Evolutionary conservation across 2,329 filamentous ascomycete genomes (phyloP), one percentile per base, ranked within the genome.

Genomic region (Coniochaeta hoffmannii): DNA sequence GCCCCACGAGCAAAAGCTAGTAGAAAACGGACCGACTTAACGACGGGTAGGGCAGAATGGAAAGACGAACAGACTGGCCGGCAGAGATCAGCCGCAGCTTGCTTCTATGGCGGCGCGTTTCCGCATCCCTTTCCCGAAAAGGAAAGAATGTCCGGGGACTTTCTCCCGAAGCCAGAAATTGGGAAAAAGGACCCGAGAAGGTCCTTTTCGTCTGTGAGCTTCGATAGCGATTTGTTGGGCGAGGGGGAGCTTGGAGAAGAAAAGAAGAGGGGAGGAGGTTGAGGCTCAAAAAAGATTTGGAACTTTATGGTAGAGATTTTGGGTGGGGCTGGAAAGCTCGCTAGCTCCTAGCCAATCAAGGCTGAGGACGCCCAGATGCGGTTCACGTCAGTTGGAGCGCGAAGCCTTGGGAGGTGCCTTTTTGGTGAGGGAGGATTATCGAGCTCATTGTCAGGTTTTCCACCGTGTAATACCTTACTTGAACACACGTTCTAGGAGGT

Each of bases 31-130:
- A 66, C 62, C 67, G 65, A 66, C 58, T 64, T 64, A 60, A 60
- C 55, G 58, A 52, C 66, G 63, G 67, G 63, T 59, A 61, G 61
- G 62, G 63, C 61, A 60, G 67, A 67, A 19, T 4, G 26, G 68
- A 65, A 57, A 62, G 62, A 64, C 62, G 60, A 75, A n/a, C 73
- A 75, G 75, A 75, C 76, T 76, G 76, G 76, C 76, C 75, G 73
- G 78, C 81, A 78, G 79, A 84, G 84, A 83, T 90, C 75, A 92
- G 87, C 90, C 90, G 89, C 91, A 46, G 15, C 78, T 81, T 91
- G 91, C 92, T 96, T 96, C 86, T 97, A 92, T 96, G 93, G 91
- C 92, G 92, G 90, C 90, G 92, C 90, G 89, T 97, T 96, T 95
- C 90, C 90, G 90, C 92, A 19, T 46, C 19, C 24, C 12, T 32